Evolutionary conservation across 345 rosid species (phyloP).

Genomic region (Lagerstroemia speciosa): DNA sequence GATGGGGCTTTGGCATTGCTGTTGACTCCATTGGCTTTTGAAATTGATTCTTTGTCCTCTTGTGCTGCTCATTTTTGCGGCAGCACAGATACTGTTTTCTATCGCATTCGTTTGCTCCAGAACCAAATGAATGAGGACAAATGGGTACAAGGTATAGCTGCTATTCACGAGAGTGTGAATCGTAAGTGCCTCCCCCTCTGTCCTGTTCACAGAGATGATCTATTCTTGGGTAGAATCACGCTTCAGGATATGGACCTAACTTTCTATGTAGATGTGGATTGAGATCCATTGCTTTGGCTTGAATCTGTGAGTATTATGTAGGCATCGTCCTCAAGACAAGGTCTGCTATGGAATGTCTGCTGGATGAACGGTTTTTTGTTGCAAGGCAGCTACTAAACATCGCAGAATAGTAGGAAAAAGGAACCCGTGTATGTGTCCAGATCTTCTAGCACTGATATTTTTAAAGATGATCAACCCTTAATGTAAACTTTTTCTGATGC

Average conservation of each 20-base stretch:
- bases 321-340: neutral
- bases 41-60: slow-evolving; percentile 40
- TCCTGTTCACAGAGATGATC: slow-evolving; percentile 48
- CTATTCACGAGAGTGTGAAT: slow-evolving; percentile 52
- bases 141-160: slow-evolving; percentile 55
- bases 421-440: neutral
- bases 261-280: slow-evolving; percentile 46
- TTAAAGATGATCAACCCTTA: too few relatives aligned
- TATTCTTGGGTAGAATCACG: slow-evolving; percentile 65
- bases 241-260: slow-evolving; percentile 65
- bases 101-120: slow-evolving; percentile 61
- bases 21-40: slow-evolving; percentile 60
- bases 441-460: too few relatives aligned
- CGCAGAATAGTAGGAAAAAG: neutral
- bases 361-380: neutral
- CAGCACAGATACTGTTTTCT: slow-evolving; percentile 37
- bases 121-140: slow-evolving; percentile 34
- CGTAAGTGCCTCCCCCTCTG: slow-evolving; percentile 67
- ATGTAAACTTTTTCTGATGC: too few relatives aligned
- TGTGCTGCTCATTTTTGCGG: slow-evolving; percentile 76
- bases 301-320: neutral
- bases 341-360: neutral
- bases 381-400: neutral
- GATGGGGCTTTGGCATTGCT: slow-evolving; percentile 68
- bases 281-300: slow-evolving; percentile 13